These are phyloP conservation scores for Fusarium oxysporum DNA, from an alignment of 2,329 filamentous ascomycete genomes.

Conservation along the genomic window DNA sequence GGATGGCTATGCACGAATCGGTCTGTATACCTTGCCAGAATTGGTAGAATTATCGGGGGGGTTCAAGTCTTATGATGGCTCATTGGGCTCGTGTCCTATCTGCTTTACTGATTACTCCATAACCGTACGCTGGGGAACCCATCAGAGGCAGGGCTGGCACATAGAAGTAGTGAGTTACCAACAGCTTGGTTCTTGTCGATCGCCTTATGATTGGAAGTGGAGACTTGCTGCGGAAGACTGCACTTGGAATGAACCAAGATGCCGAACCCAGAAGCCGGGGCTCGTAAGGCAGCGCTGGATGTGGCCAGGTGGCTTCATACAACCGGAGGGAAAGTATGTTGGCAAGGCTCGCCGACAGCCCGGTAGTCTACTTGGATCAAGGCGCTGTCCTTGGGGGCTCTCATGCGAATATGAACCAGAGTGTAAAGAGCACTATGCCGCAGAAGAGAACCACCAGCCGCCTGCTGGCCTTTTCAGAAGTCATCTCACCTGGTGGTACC, in stretches of 20 bases:
- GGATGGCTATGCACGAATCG: no score
- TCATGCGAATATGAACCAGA: rapidly evolving
- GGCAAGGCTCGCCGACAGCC: neutral
- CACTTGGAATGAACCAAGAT: neutral
- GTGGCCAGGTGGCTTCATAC: neutral
- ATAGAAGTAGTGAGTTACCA: neutral
- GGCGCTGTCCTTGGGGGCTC: neutral
- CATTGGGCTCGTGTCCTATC: neutral
- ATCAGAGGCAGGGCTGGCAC: neutral
- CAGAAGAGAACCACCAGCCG: neutral
- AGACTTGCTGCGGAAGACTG: neutral
- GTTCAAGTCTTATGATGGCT: no score
- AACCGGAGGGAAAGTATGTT: neutral
- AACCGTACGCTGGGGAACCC: neutral
- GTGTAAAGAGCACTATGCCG: neutral
- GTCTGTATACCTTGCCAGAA: no score
- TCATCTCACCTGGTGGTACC: neutral
- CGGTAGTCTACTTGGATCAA: neutral
- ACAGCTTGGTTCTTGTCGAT: slow-evolving; percentile 5
- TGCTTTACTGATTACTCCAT: slow-evolving; percentile 24
- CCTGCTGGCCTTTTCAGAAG: rapidly evolving
- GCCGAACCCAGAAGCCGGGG: neutral
- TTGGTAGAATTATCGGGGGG: no score
- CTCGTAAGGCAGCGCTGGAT: slow-evolving; percentile 10
- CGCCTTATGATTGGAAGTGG: slow-evolving; percentile 25